phyloP scores from a whole-genome alignment of 345 rosid genomes.

The Murraya paniculata region DNA sequence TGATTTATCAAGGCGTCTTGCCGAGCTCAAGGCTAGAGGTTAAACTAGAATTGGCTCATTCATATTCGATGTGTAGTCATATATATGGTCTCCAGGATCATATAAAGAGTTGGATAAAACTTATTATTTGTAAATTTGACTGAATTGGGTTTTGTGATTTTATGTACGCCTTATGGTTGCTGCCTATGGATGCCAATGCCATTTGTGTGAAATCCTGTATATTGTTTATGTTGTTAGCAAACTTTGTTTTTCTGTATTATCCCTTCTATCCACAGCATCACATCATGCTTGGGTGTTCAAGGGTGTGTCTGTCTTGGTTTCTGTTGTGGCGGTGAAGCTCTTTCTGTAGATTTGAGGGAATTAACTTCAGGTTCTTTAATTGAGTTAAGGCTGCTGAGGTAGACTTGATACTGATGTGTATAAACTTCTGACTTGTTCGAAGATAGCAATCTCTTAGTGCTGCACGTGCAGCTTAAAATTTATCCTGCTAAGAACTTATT shows the following conservation, averaged over 20 bases:
- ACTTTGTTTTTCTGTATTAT: neutral
- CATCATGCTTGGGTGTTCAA: neutral
- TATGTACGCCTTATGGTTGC: neutral
- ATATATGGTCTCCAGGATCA: slow-evolving; percentile 5
- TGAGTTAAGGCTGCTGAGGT: neutral
- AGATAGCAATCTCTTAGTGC: neutral
- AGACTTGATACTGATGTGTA: neutral
- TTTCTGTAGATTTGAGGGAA: neutral
- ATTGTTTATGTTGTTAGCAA: neutral
- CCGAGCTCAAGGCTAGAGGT: slow-evolving; percentile 92
- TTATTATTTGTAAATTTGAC: slow-evolving; percentile 23
- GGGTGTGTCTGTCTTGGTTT: neutral
- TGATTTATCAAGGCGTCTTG: slow-evolving; percentile 93
- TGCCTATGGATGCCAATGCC: slow-evolving; percentile 16
- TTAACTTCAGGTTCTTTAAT: neutral
- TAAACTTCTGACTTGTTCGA: neutral
- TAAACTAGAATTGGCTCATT: slow-evolving; percentile 21
- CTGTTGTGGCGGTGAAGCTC: neutral
- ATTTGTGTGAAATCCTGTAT: neutral
- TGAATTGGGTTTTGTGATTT: neutral
- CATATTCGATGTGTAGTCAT: slow-evolving; percentile 1
- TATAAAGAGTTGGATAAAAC: neutral
- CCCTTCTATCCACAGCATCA: neutral
- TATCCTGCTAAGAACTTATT: neutral
- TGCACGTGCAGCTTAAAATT: neutral